Conservation (phyloP, 2,329 filamentous ascomycete species). For the Domatiomyces catenatus region DNA sequence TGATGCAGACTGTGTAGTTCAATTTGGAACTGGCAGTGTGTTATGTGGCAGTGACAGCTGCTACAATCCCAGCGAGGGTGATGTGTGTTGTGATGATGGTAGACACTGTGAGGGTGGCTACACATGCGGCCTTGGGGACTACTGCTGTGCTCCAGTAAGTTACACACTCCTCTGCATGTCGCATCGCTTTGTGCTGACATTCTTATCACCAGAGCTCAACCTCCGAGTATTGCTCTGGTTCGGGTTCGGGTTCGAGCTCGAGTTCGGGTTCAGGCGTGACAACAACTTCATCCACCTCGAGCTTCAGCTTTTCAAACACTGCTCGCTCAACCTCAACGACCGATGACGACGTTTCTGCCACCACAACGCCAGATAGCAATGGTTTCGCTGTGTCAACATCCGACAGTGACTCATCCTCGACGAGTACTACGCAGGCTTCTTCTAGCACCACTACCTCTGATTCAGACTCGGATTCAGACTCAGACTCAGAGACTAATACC, state of each 20-base stretch:
- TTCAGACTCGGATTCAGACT: not conserved
- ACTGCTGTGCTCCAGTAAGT: slow-evolving; percentile 5
- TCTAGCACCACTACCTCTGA: not conserved
- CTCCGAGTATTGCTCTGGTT: not conserved
- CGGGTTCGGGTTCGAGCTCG: slow-evolving; percentile 1
- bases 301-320: not conserved
- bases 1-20: not conserved
- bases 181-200: not conserved
- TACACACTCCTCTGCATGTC: not conserved
- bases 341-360: not conserved
- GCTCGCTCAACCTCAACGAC: not conserved
- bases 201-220: slow-evolving; percentile 3
- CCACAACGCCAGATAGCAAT: not conserved
- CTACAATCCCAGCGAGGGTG: slow-evolving; percentile 6
- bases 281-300: not conserved
- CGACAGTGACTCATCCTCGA: too few species aligned
- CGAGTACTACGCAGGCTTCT: not conserved
- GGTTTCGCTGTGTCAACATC: not conserved
- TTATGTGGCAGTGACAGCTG: slow-evolving; percentile 5
- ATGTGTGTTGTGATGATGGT: slow-evolving; percentile 7
- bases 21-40: not conserved
- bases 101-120: slow-evolving; percentile 5
- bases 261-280: not conserved
- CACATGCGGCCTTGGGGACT: slow-evolving; percentile 5
- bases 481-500: not conserved